Evolutionary conservation across 2,329 filamentous ascomycete genomes (phyloP), one percentile per base, ranked within the genome.

Genomic region (Verruconis gallopava): DNA sequence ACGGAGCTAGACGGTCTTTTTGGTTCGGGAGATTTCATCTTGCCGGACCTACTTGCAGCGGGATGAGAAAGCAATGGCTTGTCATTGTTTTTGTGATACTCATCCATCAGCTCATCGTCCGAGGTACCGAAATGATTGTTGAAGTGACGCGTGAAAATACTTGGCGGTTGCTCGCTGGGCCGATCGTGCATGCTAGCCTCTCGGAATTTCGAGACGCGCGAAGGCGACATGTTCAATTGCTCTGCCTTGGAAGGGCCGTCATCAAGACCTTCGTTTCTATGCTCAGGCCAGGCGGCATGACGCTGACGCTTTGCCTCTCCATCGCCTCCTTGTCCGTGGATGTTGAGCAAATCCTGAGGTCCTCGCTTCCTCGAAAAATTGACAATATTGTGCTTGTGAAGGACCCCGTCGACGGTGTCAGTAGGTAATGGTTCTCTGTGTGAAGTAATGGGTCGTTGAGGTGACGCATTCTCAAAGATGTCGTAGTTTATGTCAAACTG

Each of bases 161-260:
- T 68, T 0, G 83, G 83, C 20, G 85, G 85, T 45, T 69, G 73
- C 45, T 75, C 71, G 53, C 81, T 88, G 21, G 74, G 68, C 49
- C 82, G 77, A 59, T 93, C 84, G 54, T 79, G 85, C 83, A 94
- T 89, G 53, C 81, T 89, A 32, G 81, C 86, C 62, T 94, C 86
- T 28, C 73, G 60, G 49, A 81, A 81, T 42, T 63, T 79, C 53
- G 72, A 93, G 67, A 62, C 76, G 56, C 64, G 75, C 34, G 21
- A 37, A 13, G 37, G 34, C 3, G 20, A 19, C 34, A 28, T 36
- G 25, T 12, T 32, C 12, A 32, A 38, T 37, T 38, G 34, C 38
- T 32, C 12, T 38, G 37, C n/a, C 19, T 17, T 6, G 40, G 21
- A 18, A 37, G 22, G 9, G n/a, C 9, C 25, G 25, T 9, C 25